phyloP scores from a whole-genome alignment of 768 basidiomycete genomes.

The Russula foetens region DNA sequence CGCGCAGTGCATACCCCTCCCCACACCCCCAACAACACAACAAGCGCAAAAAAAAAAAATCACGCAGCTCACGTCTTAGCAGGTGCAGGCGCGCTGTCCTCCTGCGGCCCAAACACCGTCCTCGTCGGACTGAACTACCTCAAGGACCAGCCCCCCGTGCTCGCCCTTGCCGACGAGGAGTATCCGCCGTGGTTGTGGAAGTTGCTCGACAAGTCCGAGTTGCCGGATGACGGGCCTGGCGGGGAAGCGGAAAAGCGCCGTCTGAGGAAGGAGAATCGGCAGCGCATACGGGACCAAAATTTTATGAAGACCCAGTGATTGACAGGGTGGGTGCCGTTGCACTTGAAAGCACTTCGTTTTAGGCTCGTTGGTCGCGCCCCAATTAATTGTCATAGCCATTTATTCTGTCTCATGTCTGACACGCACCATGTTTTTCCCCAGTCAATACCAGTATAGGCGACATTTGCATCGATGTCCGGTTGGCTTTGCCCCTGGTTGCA shows the following conservation, averaged over 20 bases:
- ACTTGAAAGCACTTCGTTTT: neutral
- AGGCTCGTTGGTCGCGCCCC: neutral
- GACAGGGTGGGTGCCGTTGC: neutral
- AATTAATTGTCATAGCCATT: neutral
- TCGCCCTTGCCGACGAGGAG: constrained; percentile 71
- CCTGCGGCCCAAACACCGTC: constrained; percentile 64
- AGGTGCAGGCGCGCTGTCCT: constrained; percentile 33
- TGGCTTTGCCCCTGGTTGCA: neutral
- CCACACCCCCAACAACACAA: too few species aligned
- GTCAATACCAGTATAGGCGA: neutral
- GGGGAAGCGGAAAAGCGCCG: constrained; percentile 47
- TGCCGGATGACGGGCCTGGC: constrained; percentile 66
- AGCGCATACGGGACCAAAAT: constrained; percentile 72
- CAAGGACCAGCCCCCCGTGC: constrained; percentile 70
- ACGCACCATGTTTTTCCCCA: neutral
- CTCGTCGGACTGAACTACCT: constrained; percentile 77
- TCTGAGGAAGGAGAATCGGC: constrained; percentile 53
- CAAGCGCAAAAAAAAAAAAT: too few species aligned
- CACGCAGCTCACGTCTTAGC: neutral
- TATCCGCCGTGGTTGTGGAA: constrained; percentile 92
- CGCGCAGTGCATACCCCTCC: neutral
- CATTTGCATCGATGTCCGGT: neutral
- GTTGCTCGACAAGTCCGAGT: constrained; percentile 46
- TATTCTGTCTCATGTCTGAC: too few species aligned
- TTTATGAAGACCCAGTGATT: constrained; percentile 73